Evolutionary conservation across 768 basidiomycete species (phyloP).

Genomic region (Xerocomellus intermedius): DNA sequence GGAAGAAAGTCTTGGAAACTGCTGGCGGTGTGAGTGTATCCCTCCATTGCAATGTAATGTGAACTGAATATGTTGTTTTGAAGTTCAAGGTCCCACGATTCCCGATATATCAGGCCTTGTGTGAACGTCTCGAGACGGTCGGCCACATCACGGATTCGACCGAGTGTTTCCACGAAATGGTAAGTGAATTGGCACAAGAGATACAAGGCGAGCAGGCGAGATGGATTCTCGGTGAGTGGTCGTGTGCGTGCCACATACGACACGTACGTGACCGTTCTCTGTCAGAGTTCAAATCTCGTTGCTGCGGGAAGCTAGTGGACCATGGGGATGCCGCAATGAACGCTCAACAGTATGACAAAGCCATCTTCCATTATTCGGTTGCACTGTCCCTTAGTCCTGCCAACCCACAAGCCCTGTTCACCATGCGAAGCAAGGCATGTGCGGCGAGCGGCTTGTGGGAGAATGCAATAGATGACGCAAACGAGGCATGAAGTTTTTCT

Average conservation of each 20-base stretch:
- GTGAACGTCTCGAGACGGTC: neutral
- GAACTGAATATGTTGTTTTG: neutral
- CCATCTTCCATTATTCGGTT: neutral
- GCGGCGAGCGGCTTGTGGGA: neutral
- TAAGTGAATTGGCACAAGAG: neutral
- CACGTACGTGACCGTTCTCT: neutral
- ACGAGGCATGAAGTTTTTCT: neutral
- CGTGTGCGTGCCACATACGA: too few species aligned
- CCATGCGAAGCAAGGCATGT: constrained; percentile 5
- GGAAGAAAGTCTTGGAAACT: too few species aligned
- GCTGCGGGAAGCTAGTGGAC: neutral
- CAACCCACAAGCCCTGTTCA: neutral
- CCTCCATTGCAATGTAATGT: too few species aligned
- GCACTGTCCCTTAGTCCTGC: neutral
- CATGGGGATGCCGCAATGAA: neutral
- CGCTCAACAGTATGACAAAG: neutral
- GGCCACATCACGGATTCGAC: neutral
- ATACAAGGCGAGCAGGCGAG: too few species aligned
- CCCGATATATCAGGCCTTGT: neutral
- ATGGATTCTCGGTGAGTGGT: too few species aligned
- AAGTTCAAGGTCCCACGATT: neutral
- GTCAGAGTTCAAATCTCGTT: neutral
- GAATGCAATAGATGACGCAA: neutral
- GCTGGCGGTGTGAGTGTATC: neutral
- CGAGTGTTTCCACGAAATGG: constrained; percentile 4